phyloP scores from a whole-genome alignment of 192 early-diverging fungal species.

The Borealophlyctis nickersoniae region DNA sequence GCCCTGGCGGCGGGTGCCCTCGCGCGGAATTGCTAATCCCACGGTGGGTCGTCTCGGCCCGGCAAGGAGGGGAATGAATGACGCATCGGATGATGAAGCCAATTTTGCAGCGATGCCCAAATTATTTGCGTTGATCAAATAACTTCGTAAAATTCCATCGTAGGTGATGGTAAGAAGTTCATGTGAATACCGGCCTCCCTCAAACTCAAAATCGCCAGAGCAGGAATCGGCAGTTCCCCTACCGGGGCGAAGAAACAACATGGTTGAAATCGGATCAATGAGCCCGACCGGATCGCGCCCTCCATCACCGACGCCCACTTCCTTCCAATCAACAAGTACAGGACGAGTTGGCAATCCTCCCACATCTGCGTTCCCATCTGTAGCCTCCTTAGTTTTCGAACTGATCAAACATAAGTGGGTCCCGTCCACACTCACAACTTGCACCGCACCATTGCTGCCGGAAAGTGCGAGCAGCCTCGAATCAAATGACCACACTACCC shows the following conservation, averaged over 20 bases:
- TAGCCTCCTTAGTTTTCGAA: conserved; percentile 10
- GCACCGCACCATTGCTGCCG: conserved; percentile 19
- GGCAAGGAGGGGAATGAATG: conserved; percentile 16
- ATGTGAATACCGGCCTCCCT: conserved; percentile 49
- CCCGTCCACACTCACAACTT: conserved; percentile 17
- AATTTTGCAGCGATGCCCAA: conserved; percentile 24
- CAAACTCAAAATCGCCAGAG: conserved; percentile 10
- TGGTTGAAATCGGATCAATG: conserved; percentile 19
- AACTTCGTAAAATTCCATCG: conserved; percentile 50
- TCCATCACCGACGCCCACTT: conserved; percentile 5
- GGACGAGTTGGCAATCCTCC: conserved; percentile 17
- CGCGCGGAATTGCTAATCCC: conserved; percentile 37
- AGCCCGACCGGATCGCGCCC: conserved; percentile 16
- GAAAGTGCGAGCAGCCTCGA: conserved; percentile 28
- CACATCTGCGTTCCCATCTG: background rate
- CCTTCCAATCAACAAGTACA: conserved; percentile 24
- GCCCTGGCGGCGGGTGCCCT: conserved; percentile 43
- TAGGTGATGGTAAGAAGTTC: conserved; percentile 52
- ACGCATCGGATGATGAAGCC: conserved; percentile 22
- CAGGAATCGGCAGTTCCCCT: conserved; percentile 1
- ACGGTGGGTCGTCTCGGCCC: conserved; percentile 9
- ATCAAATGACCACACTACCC: conserved; percentile 29
- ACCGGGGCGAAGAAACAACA: conserved; percentile 11
- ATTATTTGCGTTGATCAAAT: conserved; percentile 48
- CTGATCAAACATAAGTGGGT: conserved; percentile 14